Evolutionary conservation across 768 basidiomycete species (phyloP).

Genomic region (Leccinum fibrillosum): DNA sequence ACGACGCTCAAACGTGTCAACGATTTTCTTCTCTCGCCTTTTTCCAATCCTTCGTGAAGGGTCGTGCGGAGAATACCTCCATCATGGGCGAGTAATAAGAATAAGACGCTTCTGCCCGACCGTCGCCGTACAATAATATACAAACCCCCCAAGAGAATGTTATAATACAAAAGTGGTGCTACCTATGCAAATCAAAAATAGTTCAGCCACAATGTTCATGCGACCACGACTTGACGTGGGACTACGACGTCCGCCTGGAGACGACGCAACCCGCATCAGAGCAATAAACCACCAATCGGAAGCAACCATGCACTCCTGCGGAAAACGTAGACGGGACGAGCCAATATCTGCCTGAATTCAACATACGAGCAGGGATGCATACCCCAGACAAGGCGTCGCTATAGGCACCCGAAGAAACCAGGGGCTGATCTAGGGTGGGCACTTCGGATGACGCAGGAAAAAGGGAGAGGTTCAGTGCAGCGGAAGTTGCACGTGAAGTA

Average conservation of each 20-base stretch:
- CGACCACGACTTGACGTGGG: background rate
- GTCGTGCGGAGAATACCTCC: background rate
- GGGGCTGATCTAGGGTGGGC: slow-evolving; percentile 34
- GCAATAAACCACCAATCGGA: slow-evolving; percentile 61
- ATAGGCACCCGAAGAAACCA: slow-evolving; percentile 78
- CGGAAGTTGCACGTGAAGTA: slow-evolving; percentile 36
- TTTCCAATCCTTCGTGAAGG: background rate
- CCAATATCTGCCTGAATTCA: slow-evolving; percentile 64
- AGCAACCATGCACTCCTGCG: slow-evolving; percentile 53
- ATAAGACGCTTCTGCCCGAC: background rate
- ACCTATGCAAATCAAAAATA: background rate
- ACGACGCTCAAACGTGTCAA: slow-evolving; percentile 78
- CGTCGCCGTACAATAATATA: background rate
- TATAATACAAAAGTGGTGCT: background rate
- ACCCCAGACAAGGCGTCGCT: slow-evolving; percentile 74
- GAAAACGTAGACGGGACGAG: slow-evolving; percentile 72
- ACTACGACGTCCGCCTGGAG: slow-evolving; percentile 3
- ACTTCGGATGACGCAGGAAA: slow-evolving; percentile 34
- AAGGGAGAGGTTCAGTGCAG: slow-evolving; percentile 60
- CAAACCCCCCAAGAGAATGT: background rate
- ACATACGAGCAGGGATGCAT: slow-evolving; percentile 46
- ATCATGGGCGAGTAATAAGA: background rate
- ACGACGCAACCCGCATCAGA: slow-evolving; percentile 33
- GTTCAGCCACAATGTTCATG: background rate
- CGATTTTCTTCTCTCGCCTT: slow-evolving; percentile 58